Evolutionary conservation across 2,329 filamentous ascomycete species (phyloP), one percentile per base, ranked within the genome.

Genomic region (Fusarium dimerum): DNA sequence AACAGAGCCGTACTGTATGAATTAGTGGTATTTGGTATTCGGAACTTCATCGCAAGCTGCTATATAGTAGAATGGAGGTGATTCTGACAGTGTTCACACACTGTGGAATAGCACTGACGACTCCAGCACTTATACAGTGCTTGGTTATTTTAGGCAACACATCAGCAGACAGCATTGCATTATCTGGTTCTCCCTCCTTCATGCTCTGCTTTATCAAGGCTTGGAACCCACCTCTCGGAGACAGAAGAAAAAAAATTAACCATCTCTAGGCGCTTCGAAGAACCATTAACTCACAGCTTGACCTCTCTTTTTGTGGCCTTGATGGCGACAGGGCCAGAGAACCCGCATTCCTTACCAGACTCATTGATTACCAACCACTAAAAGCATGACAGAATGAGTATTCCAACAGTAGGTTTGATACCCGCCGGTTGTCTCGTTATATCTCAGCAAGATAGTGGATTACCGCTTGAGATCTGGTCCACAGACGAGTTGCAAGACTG

Each of bases 401-500:
- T 50, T 42, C 42, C 50, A 47, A 20, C 36, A 40, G 47, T 59
- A 36, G 46, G 59, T 38, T 76, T 75, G 54, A 74, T 79, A 47
- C 74, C 76, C 1, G 66, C 67, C 17, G 77, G 77, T 45, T 74
- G 71, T 52, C 56, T 78, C 2, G 53, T 57, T 15, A 56, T 78
- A 44, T 50, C 55, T 2, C 52, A 45, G 26, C 55, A 64, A 5
- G 60, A 67, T 6, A 41, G n/a, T 15, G 18, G 43, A 11, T n/a
- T 59, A 32, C 39, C 30, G 5, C 34, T 47, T 10, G 60, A 65
- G 15, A 20, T 47, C 5, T 63, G 60, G 61, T 10, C 26, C 2
- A 41, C 48, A 11, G 48, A 49, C 18, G 44, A 51, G 18, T 44
- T 59, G 26, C 43, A 44, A 10, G 47, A 42, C 16, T 75, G 72